phyloP scores from a whole-genome alignment of 345 rosid species.

The Camelina hispida region DNA sequence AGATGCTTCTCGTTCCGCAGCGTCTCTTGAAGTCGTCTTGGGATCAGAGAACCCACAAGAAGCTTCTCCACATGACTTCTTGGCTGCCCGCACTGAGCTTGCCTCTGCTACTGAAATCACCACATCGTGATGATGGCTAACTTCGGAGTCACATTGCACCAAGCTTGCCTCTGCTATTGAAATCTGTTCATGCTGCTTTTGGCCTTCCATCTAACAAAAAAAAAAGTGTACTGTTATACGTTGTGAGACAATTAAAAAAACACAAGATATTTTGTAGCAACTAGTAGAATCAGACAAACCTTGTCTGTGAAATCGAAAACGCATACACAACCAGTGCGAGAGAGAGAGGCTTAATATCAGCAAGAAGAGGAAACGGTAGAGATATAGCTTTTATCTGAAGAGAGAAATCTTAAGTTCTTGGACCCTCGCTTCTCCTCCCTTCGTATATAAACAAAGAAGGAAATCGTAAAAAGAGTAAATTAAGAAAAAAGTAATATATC shows the following conservation, averaged over 20 bases:
- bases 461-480: neutral
- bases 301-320: neutral
- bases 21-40: conserved; percentile 40
- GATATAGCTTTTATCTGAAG: neutral
- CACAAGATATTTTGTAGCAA: neutral
- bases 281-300: neutral
- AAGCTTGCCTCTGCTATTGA: too few species aligned
- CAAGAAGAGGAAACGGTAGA: neutral
- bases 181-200: neutral
- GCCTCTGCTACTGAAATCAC: neutral
- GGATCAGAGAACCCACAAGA: conserved; percentile 19
- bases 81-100: neutral
- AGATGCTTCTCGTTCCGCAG: conserved; percentile 48
- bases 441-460: neutral
- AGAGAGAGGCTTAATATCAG: neutral
- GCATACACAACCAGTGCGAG: neutral
- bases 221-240: neutral
- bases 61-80: conserved; percentile 22
- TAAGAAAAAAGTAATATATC: too few species aligned
- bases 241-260: neutral
- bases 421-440: neutral
- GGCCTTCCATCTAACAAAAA: conserved; percentile 10
- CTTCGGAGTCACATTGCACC: conserved; percentile 1
- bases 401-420: neutral
- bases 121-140: neutral